A percentile compares a stretch with the other conserved stretches of the same genome.
Conservation (phyloP, 345 rosid genomes). For the Cardamine occulta region DNA sequence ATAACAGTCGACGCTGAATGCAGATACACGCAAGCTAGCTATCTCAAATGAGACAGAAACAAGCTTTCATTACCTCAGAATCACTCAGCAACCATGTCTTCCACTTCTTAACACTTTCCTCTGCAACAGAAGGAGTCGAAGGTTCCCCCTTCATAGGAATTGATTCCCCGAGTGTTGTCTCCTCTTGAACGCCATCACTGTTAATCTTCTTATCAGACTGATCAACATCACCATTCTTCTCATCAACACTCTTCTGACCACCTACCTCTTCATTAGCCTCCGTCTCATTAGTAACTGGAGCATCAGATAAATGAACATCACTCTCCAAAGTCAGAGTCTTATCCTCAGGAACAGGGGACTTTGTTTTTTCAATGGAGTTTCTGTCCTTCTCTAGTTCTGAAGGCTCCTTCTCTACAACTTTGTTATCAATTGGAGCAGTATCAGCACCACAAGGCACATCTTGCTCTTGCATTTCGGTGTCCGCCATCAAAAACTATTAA, state of each 20-base stretch:
- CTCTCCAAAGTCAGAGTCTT: conserved; percentile 47
- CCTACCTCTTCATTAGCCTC: conserved; percentile 26
- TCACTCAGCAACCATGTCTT: conserved; percentile 67
- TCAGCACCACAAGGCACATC: conserved; percentile 40
- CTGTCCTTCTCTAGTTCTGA: conserved; percentile 29
- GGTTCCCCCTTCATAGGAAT: conserved; percentile 43
- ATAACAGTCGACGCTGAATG: background rate
- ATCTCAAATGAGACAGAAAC: background rate
- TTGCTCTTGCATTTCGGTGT: conserved; percentile 56
- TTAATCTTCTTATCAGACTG: conserved; percentile 27
- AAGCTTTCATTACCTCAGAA: conserved; percentile 54
- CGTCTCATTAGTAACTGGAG: conserved; percentile 11
- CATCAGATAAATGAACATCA: conserved; percentile 52
- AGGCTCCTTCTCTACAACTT: conserved; percentile 39
- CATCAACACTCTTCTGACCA: conserved; percentile 22
- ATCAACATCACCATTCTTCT: conserved; percentile 18
- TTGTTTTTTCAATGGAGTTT: conserved; percentile 40
- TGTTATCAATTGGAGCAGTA: conserved; percentile 39
- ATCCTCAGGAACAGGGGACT: conserved; percentile 38
- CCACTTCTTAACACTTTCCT: conserved; percentile 50
- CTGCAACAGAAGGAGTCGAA: conserved; percentile 44
- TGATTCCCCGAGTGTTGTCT: conserved; percentile 17
- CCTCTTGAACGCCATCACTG: conserved; percentile 29
- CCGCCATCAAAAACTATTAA: conserved; percentile 50
- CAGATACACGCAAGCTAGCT: background rate